Base-by-base conservation (phyloP, 768 basidiomycete genomes). In the Mycena capillaripes region DNA sequence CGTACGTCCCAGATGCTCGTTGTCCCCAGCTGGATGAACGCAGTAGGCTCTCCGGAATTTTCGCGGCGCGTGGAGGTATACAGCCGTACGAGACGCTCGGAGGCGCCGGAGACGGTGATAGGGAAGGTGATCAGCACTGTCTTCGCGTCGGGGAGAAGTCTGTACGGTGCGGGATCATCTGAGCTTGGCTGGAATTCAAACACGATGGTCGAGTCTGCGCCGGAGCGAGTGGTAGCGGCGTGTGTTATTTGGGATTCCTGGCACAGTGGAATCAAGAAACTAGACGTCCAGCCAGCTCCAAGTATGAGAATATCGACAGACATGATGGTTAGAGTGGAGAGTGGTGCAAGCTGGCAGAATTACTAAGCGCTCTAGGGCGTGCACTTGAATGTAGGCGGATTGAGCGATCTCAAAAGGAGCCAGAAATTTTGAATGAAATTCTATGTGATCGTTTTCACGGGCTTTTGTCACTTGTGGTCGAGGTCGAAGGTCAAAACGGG, bases 221-320 rank as follows among this genome's bases (percentile, higher is more conserved):
- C 90, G 48, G 86, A 79, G 27, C 91, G 86, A n/a, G 86, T 87
- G 0, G 91, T 92, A 3, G 87, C 84, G 3, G 88, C 88, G 77
- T 83, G 86, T 0, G 83, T 80, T 64, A 91, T 63, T 12, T 78
- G 71, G 23, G 83, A 80, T 21, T 81, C 72, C 3, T 76, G 30
- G 78, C 89, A 89, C 34, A 89, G 87, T 0, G 90, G 87, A 42
- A 89, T 82, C 29, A 92, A 83, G 81, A 92, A 93, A 10, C 82
- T 84, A 1, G 87, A 89, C 6, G 89, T 89, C 91, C 92, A 93
- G 36, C 91, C 91, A 30, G 89, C 89, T 38, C 91, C 92, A 57
- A 93, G 85, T 46, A 48, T 32, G 38, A 46, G 42, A 27, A 4
- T 21, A 58, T 44, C 56, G n/a, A 19, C 23, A 2, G 19, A 48